phyloP scores from a whole-genome alignment of 2,329 filamentous ascomycete species.

The Cercospora sesami region DNA sequence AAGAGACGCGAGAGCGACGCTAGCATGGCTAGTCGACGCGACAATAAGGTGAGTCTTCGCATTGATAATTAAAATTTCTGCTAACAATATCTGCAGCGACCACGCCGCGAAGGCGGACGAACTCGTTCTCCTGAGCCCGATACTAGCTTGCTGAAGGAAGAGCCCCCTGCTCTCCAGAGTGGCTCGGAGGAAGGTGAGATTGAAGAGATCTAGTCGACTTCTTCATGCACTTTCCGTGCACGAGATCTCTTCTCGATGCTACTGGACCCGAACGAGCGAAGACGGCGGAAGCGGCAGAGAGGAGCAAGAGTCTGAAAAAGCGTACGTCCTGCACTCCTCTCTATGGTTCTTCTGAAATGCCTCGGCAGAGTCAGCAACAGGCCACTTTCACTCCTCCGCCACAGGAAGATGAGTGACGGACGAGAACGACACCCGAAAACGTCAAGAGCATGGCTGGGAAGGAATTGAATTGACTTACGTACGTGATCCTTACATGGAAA shows the following conservation, averaged over 20 bases:
- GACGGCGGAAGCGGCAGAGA: not conserved
- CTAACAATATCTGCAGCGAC: slow-evolving; percentile 25
- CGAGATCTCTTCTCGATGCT: not conserved
- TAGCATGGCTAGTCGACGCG: slow-evolving; percentile 42
- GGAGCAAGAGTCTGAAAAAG: not conserved
- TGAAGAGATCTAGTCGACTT: slow-evolving; percentile 63
- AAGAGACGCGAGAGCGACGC: slow-evolving; percentile 68
- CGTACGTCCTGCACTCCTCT: not conserved
- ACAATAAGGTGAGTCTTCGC: slow-evolving; percentile 44
- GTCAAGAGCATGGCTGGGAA: not conserved
- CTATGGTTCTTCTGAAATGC: not conserved
- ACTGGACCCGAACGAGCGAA: not conserved
- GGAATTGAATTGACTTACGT: not conserved
- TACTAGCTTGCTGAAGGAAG: slow-evolving; percentile 46
- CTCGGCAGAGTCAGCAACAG: not conserved
- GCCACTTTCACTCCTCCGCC: no score
- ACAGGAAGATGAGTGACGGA: no score
- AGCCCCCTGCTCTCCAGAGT: slow-evolving; percentile 63
- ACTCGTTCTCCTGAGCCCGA: slow-evolving; percentile 29
- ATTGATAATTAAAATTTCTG: not conserved
- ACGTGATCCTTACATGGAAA: not conserved
- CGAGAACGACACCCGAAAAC: no score
- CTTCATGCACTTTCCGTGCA: not conserved
- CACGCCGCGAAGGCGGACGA: slow-evolving; percentile 21
- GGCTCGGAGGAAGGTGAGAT: slow-evolving; percentile 98